phyloP scores from a whole-genome alignment of 345 rosid genomes.

The Euclidium syriacum region DNA sequence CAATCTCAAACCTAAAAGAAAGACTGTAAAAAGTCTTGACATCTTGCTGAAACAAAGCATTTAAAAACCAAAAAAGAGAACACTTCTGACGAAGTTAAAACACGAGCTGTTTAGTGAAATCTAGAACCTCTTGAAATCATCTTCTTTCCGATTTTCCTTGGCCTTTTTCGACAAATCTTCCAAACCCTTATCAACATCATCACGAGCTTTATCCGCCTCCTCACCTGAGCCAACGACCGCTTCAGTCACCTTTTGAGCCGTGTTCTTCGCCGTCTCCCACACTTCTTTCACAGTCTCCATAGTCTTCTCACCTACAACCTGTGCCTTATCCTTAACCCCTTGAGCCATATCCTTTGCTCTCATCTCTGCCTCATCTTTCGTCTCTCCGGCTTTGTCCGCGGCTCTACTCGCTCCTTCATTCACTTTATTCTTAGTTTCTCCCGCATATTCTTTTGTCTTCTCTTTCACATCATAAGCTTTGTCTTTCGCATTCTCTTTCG shows the following conservation, averaged over 20 bases:
- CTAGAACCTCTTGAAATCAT: conserved; percentile 19
- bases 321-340: conserved; percentile 28
- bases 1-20: background rate
- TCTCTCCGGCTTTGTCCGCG: conserved; percentile 14
- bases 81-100: background rate
- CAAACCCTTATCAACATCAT: conserved; percentile 23
- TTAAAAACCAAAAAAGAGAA: background rate
- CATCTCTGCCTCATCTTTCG: conserved; percentile 20
- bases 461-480: conserved; percentile 15
- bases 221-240: conserved; percentile 31
- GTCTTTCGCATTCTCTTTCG: background rate
- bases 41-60: background rate
- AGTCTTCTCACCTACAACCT: conserved; percentile 30
- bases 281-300: conserved; percentile 32
- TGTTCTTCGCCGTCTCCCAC: conserved; percentile 26
- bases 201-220: conserved; percentile 14
- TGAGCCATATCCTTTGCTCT: conserved; percentile 25
- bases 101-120: background rate
- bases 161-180: conserved; percentile 26
- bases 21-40: background rate
- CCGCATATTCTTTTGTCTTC: background rate
- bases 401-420: conserved; percentile 21
- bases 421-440: background rate
- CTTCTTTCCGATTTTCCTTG: background rate
- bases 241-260: conserved; percentile 33